A percentile compares a stretch with the other conserved stretches of the same genome.
Evolutionary conservation across 345 rosid genomes (phyloP).

Genomic region (Corymbia maculata): DNA sequence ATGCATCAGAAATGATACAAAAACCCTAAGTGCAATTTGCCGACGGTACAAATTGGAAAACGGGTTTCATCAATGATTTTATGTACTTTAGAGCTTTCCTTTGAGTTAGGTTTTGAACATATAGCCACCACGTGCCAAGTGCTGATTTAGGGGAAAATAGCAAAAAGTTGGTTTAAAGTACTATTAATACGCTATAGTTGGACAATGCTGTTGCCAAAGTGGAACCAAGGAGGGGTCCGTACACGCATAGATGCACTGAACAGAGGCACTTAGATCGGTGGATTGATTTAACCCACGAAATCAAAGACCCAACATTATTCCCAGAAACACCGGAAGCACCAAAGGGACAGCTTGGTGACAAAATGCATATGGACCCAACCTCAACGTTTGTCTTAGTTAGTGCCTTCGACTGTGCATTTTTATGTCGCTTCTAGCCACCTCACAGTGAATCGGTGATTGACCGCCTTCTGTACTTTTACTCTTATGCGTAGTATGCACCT

Average conservation of each 20-base stretch:
- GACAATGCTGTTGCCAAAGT: not conserved
- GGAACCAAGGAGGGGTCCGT: not conserved
- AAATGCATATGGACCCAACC: not conserved
- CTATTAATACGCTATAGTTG: not conserved
- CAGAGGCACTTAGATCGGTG: not conserved
- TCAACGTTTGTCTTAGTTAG: not conserved
- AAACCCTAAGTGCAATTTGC: not conserved
- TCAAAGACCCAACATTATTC: not conserved
- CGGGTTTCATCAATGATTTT: not conserved
- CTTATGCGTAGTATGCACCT: not conserved
- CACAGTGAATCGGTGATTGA: not conserved
- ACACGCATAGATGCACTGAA: not conserved
- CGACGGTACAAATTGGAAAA: not conserved
- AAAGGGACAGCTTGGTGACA: not conserved
- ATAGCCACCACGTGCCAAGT: not conserved
- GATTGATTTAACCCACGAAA: not conserved
- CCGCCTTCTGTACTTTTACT: not conserved
- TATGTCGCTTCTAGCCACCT: not conserved
- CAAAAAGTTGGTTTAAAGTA: not conserved
- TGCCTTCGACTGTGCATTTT: not conserved
- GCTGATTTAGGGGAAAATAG: not conserved
- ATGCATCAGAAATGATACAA: not conserved
- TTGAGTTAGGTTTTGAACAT: not conserved
- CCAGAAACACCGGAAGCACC: constrained; percentile 15
- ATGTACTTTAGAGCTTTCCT: not conserved